Evolutionary conservation across 106 monocot species (phyloP), one percentile per base, ranked within the genome.

Genomic region (Hemerocallis citrina): DNA sequence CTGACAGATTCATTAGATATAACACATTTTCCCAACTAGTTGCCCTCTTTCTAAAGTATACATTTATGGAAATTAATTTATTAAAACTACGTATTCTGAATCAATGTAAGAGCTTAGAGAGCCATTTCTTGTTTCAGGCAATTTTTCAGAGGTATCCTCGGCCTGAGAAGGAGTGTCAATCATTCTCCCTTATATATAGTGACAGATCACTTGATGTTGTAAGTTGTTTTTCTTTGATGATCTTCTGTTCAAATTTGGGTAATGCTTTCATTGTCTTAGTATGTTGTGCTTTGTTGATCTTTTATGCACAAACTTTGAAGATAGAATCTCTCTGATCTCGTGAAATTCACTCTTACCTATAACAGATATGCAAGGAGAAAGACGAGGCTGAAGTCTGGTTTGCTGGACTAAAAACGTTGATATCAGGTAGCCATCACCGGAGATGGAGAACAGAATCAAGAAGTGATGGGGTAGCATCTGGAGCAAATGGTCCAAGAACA

Each of bases 371-470:
- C 69, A 92, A 92, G 67, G 92, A 92, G 67, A 92, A 92, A 78
- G 92, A 92, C 73, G 92, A 92, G 77, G 92, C 92, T 39, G 92
- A 92, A 75, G 83, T 86, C 17, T 92, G 92, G 92, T 92, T 92
- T 80, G 92, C 86, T 68, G 92, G 92, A 64, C 66, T 92, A 21
- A 92, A 80, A 77, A 86, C 92, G 66, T 68, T 92, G 61, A 92
- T 92, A 57, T 80, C 92, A 20, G 79, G 80, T 20, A 77, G 72
- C 48, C 79, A 77, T 80, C 70, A 80, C 33, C 70, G 77, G 55
- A 86, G 72, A 66, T 92, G 80, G 80, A 79, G 77, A 62, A 77
- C 77, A 61, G 86, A 92, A 61, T 83, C 86, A 34, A 73, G 77
- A 77, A 92, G 80, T 73, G 92, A 92, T 72, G 78, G 85, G 29